These are phyloP conservation scores for Hsuehochloa calcarea DNA, from an alignment of 176 grass and related monocot genomes.

Conservation along the genomic window DNA sequence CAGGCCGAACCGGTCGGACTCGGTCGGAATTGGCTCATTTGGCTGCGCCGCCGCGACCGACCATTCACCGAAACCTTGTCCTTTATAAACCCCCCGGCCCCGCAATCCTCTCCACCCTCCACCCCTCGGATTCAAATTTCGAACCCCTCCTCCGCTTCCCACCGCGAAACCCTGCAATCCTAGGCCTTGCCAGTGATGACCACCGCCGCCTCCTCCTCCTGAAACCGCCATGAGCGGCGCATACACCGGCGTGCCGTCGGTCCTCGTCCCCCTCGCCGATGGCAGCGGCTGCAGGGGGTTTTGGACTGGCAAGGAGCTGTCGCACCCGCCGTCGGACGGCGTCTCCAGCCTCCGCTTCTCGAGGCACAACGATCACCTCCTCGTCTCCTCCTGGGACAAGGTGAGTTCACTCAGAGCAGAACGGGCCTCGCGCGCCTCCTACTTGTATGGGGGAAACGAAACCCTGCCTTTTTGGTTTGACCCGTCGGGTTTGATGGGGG, in stretches of 20 bases:
- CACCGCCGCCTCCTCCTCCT: neutral
- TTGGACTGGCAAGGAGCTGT: slow-evolving; percentile 42
- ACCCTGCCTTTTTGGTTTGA: slow-evolving; percentile 22
- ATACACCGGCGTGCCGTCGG: neutral
- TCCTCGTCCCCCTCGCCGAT: neutral
- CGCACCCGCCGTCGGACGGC: slow-evolving; percentile 46
- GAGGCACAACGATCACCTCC: slow-evolving; percentile 51
- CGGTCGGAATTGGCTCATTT: neutral
- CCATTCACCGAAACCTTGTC: neutral
- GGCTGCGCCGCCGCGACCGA: too few species aligned
- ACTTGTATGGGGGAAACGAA: neutral
- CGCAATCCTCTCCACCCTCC: neutral
- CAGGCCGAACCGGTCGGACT: neutral
- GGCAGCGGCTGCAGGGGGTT: neutral
- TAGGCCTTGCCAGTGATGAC: neutral
- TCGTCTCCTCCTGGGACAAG: slow-evolving; percentile 72
- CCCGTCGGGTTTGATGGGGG: slow-evolving; percentile 9
- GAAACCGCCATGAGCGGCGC: neutral
- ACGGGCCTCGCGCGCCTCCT: neutral
- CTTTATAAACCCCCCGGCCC: neutral
- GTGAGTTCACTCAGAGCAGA: slow-evolving; percentile 8
- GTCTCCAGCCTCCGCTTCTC: slow-evolving; percentile 71
- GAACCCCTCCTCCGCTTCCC: neutral
- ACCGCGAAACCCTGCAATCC: neutral
- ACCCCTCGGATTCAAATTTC: slow-evolving; percentile 11